Base-by-base conservation (phyloP, 176 grass and related monocot genomes). In the Juncus effusus region DNA sequence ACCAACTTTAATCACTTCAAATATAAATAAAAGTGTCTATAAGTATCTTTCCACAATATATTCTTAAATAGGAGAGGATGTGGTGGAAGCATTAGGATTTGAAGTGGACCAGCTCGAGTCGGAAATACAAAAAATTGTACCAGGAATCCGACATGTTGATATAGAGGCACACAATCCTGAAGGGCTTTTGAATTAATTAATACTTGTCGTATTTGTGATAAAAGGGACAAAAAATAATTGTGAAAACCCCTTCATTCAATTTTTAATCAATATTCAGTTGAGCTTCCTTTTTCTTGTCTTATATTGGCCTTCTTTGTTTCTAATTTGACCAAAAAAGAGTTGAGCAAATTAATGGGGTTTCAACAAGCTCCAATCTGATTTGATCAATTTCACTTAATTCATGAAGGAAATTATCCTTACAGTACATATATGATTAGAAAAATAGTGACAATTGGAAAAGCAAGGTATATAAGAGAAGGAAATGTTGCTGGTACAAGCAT, bases 151-250 rank as follows among this genome's bases (percentile, higher is more conserved):
- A 64, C 86, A 99, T 85, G 95, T 90, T 38, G 95, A 99, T 78
- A 99, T 94, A 40, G 95, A 99, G 63, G 85, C 89, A 59, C 95
- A 99, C 78, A 94, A 99, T 70, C 95, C 95, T 4, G 89, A 99
- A 78, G 89, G 62, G 50, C 79, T 87, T 42, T 64, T 78, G 42
- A 56, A 79, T 62, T 78, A 78, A 47, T 47, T 28, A 70, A 13
- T 55, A 57, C 54, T 55, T 7, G 52, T 53, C 12, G 51, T 28
- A 70, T 70, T 56, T 56, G 5, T 7, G 11, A 6, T 36, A 53
- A 37, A 35, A 13, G 63, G 19, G 19, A 28, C 19, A 28, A 67
- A 54, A 51, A 38, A 67, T 13, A 67, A 67, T 53, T 36, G 10
- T 1, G 0, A 1, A 15, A 70, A 36, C 39, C 36, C 47, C 16